Percentiles rank a stretch among this genome's conserved stretches.
Conservation (phyloP, 2,329 filamentous ascomycete genomes). For the Calonectria pteridis region DNA sequence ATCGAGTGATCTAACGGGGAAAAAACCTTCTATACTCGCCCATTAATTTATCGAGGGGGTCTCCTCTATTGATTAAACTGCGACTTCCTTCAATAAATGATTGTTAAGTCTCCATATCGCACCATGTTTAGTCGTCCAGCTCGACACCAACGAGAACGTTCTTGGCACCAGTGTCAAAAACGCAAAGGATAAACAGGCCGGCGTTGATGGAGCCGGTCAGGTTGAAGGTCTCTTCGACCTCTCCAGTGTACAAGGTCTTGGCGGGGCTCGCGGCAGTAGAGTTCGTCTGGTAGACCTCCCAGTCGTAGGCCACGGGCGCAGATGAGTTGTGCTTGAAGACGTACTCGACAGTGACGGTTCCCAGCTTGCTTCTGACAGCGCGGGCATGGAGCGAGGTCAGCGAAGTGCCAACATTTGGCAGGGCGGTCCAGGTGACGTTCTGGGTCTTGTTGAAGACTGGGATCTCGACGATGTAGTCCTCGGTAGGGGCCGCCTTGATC, state of each 20-base stretch:
- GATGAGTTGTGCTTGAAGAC: background rate
- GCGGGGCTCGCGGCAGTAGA: background rate
- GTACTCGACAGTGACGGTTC: background rate
- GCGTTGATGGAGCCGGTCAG: background rate
- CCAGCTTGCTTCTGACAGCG: background rate
- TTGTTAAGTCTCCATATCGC: no score
- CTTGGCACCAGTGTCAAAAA: background rate
- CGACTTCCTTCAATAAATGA: background rate
- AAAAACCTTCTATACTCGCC: background rate
- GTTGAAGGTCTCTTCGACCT: background rate
- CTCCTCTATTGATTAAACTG: background rate
- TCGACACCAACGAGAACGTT: background rate
- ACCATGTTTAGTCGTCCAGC: background rate
- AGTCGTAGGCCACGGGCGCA: background rate
- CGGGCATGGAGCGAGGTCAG: background rate
- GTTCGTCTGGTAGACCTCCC: constrained; percentile 3
- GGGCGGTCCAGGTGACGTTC: background rate
- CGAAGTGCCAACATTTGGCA: background rate
- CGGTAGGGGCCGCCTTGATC: background rate
- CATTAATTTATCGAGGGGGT: background rate
- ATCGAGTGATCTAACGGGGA: background rate
- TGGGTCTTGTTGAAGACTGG: background rate
- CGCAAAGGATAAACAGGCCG: background rate
- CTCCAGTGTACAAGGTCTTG: background rate
- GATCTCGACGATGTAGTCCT: background rate